These are phyloP conservation scores for Diaporthe caulivora DNA, from an alignment of 2,329 filamentous ascomycete species.

Conservation along the genomic window DNA sequence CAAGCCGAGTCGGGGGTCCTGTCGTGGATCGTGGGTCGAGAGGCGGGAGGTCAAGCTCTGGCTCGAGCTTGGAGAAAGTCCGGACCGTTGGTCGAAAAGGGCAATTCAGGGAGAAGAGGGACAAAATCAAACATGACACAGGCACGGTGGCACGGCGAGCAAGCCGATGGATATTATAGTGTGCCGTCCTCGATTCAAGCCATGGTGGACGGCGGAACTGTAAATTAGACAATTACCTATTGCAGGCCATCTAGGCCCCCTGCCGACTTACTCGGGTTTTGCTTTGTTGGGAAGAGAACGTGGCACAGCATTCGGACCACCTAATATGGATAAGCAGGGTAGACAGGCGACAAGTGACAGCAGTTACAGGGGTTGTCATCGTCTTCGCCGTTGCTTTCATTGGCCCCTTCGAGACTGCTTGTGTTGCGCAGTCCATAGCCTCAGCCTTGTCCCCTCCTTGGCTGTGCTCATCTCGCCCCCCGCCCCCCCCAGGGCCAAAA, in stretches of 20 bases:
- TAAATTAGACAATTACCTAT: slow-evolving; percentile 21
- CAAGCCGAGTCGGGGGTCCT: slow-evolving; percentile 1
- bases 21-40: not conserved
- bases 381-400: slow-evolving; percentile 11
- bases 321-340: too few relatives aligned
- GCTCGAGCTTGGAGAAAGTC: slow-evolving; percentile 10
- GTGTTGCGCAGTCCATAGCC: not conserved
- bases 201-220: slow-evolving; percentile 2
- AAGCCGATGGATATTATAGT: not conserved
- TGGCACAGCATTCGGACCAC: slow-evolving; percentile 16
- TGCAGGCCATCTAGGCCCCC: not conserved
- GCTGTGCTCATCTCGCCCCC: not conserved
- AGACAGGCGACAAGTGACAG: not conserved
- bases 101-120: slow-evolving; percentile 12
- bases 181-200: not conserved
- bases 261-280: slow-evolving; percentile 16
- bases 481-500: not conserved
- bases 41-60: not conserved
- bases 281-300: slow-evolving; percentile 18
- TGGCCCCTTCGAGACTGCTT: not conserved
- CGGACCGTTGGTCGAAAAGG: slow-evolving; percentile 19
- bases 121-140: slow-evolving; percentile 6
- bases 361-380: slow-evolving; percentile 9
- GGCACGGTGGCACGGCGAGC: not conserved
- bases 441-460: slow-evolving; percentile 4